phyloP scores from a whole-genome alignment of 371 early-diverging fungal species.

The Mycotypha africana region DNA sequence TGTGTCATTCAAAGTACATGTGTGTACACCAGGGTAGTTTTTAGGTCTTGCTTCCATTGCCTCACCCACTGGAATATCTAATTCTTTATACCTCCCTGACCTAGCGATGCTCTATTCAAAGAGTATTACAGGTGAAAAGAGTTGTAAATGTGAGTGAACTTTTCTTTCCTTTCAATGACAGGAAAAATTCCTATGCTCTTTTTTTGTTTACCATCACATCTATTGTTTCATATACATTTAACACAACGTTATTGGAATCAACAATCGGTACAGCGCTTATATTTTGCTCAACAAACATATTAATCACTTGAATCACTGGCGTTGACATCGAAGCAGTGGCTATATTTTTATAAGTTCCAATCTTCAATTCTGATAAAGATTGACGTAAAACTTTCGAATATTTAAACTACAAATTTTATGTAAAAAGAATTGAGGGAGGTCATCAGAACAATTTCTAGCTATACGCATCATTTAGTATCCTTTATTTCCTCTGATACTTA shows the following conservation, averaged over 20 bases:
- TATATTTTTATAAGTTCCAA: constrained; percentile 82
- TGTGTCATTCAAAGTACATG: constrained; percentile 83
- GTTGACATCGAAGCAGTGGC: constrained; percentile 74
- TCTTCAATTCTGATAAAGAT: constrained; percentile 70
- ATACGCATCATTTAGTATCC: not conserved
- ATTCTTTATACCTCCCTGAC: constrained; percentile 50
- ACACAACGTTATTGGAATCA: constrained; percentile 75
- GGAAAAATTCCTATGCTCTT: not conserved
- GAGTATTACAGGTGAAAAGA: not conserved
- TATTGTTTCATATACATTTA: constrained; percentile 93
- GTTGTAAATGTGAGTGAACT: not conserved
- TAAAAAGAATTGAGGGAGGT: not conserved
- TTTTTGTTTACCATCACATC: constrained; percentile 93
- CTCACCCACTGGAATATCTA: constrained; percentile 82
- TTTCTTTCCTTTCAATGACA: too few species aligned
- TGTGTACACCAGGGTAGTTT: constrained; percentile 93
- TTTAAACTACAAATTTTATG: constrained; percentile 40
- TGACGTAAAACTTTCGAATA: constrained; percentile 59
- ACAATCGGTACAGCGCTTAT: constrained; percentile 93
- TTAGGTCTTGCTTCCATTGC: constrained; percentile 78
- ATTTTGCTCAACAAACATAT: constrained; percentile 79
- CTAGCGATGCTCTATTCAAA: constrained; percentile 41
- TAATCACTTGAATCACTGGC: constrained; percentile 82
- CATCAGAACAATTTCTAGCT: not conserved
- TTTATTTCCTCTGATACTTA: constrained; percentile 26